Conservation (phyloP, 1,284 basidiomycete genomes). For the Trametes sp. region DNA sequence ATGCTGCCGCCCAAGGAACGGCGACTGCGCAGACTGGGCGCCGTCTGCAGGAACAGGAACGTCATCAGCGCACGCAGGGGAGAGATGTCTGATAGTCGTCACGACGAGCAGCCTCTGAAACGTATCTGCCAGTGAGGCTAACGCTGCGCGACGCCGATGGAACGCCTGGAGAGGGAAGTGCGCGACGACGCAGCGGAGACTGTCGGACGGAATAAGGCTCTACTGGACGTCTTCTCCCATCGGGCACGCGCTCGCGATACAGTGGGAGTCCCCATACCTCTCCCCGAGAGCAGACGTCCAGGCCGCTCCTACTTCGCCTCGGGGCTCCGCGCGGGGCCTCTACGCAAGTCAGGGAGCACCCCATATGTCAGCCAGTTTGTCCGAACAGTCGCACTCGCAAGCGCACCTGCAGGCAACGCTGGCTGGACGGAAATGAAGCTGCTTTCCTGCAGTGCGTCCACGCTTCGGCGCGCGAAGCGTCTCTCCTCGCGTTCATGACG, state of each 20-base stretch:
- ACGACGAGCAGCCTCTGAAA: not conserved
- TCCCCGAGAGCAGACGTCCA: not conserved
- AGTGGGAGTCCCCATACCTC: not conserved
- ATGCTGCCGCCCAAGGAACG: not conserved
- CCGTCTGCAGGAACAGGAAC: not conserved
- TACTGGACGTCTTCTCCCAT: not conserved
- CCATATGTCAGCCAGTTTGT: not conserved
- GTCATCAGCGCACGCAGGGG: not conserved
- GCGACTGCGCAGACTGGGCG: no score
- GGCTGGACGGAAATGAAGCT: slow-evolving; percentile 15
- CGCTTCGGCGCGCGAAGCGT: slow-evolving; percentile 8
- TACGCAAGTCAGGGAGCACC: not conserved
- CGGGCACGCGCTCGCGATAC: slow-evolving; percentile 2
- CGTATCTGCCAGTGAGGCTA: not conserved
- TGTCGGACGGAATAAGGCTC: slow-evolving; percentile 9
- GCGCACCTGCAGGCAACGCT: not conserved
- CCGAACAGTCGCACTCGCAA: no score
- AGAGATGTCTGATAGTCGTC: not conserved
- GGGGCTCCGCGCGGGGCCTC: not conserved
- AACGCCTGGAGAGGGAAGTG: not conserved
- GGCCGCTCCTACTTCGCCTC: not conserved
- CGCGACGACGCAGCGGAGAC: slow-evolving; percentile 8
- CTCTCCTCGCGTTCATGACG: slow-evolving; percentile 9
- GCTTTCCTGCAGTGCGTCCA: slow-evolving; percentile 4
- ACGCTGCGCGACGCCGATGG: not conserved